Evolutionary conservation across 1,284 basidiomycete species (phyloP).

Genomic region (Naganishia albida): DNA sequence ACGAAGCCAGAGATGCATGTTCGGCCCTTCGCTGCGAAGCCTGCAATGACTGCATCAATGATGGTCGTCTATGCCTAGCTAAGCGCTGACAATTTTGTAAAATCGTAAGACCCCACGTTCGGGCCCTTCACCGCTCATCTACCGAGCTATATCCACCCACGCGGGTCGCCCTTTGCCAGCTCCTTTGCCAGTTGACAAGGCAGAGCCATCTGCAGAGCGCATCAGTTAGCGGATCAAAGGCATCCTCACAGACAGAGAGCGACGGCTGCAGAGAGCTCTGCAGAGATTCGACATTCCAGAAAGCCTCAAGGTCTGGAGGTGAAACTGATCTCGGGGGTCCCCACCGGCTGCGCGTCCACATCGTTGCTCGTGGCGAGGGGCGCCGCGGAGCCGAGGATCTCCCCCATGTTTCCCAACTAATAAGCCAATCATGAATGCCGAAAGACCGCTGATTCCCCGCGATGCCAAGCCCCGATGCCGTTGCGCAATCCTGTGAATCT

Average conservation of each 20-base stretch:
- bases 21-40: no score
- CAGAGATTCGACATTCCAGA: no score
- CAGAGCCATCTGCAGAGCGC: no score
- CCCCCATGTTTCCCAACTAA: background rate
- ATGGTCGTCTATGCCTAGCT: no score
- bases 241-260: background rate
- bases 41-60: no score
- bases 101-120: no score
- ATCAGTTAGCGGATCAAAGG: no score
- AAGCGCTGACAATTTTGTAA: no score
- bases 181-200: background rate
- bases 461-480: conserved; percentile 1
- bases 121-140: no score
- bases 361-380: background rate
- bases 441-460: background rate
- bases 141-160: no score
- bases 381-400: background rate
- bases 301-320: background rate
- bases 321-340: conserved; percentile 9
- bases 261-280: background rate
- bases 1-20: no score
- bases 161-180: no score
- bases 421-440: conserved; percentile 8
- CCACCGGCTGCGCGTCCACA: conserved; percentile 25
- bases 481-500: background rate